Percentiles rank a stretch among this genome's conserved stretches.
Evolutionary conservation across 2,329 filamentous ascomycete genomes (phyloP).

Genomic region (Trichoderma sp.): DNA sequence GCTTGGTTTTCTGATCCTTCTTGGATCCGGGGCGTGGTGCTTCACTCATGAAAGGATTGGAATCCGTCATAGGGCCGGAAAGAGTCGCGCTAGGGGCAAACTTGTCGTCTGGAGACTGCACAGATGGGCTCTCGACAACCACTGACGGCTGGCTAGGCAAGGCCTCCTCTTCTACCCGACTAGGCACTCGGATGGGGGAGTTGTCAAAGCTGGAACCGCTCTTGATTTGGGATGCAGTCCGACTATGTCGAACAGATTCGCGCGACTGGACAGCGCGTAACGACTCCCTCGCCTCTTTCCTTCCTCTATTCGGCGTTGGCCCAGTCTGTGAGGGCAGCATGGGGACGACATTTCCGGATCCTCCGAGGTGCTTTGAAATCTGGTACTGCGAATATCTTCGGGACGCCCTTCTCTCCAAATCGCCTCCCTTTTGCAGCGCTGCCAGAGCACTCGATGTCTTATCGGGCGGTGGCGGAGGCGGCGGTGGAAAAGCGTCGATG

Average conservation of each 20-base stretch:
- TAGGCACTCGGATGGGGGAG: constrained; percentile 59
- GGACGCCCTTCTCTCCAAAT: constrained; percentile 88
- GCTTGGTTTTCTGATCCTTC: constrained; percentile 25
- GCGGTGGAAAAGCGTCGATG: constrained; percentile 66
- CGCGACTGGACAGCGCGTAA: constrained; percentile 64
- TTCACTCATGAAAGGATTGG: constrained; percentile 31
- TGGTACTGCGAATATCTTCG: constrained; percentile 94
- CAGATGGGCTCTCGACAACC: constrained; percentile 30
- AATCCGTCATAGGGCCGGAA: constrained; percentile 54
- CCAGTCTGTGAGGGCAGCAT: constrained; percentile 81
- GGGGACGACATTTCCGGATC: constrained; percentile 75
- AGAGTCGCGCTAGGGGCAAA: constrained; percentile 56
- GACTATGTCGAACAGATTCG: constrained; percentile 49
- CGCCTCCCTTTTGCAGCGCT: constrained; percentile 85
- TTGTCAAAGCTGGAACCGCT: constrained; percentile 47
- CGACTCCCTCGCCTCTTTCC: constrained; percentile 76
- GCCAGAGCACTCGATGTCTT: constrained; percentile 87
- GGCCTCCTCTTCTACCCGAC: constrained; percentile 62
- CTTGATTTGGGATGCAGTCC: constrained; percentile 47
- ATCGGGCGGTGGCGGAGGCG: constrained; percentile 63
- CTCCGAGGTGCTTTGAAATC: constrained; percentile 88
- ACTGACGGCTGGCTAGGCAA: constrained; percentile 25
- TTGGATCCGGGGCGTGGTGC: constrained; percentile 20
- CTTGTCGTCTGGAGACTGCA: constrained; percentile 66
- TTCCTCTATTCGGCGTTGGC: constrained; percentile 79